Base-by-base conservation (phyloP, 1,139 yeast genomes). In the Wickerhamiella pararugosa region DNA sequence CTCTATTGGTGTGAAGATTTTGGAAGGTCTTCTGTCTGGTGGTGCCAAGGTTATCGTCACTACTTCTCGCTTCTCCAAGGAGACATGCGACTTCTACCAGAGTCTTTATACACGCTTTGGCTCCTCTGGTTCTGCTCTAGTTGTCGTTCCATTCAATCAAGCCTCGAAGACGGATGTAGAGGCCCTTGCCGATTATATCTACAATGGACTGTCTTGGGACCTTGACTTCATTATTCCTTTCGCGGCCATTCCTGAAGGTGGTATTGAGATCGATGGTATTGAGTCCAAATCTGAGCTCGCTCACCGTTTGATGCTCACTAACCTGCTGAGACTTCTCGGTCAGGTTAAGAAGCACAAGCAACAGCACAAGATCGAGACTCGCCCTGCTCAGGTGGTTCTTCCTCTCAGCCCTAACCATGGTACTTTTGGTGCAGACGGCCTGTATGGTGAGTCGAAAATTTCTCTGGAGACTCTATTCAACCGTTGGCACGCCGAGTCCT, bases 371-470 rank as follows among this genome's bases (percentile, higher is more conserved):
- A 73, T 84, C 54, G 93, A 81, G 62, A 90, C 98, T 38, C 81
- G 98, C 67, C 98, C 98, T 44, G 98, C 98, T 50, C 97, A 90
- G 70, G 93, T 86, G 54, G 76, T 90, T 55, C 73, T 90, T 59
- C 98, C 98, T 55, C 71, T 90, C 63, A 87, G 97, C 55, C 98
- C 98, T 56, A 90, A 90, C 69, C 98, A 90, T 61, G 98, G 98
- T 64, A 84, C 95, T 46, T 90, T 90, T 56, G 98, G 98, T 60
- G 81, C 83, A 54, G 98, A 90, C 61, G 98, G 98, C 66, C 73
- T 90, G 62, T 90, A 90, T 73, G 86, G 97, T 29, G 98, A 90
- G 70, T 87, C 97, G 49, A 90, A 90, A 73, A 70, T 90, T 49
- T 83, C 94, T 40, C 72, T 90, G 55, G 98, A 90, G 69, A 87